Conservation (phyloP, 2,329 filamentous ascomycete genomes). For the Reticulascus tulasneorum region DNA sequence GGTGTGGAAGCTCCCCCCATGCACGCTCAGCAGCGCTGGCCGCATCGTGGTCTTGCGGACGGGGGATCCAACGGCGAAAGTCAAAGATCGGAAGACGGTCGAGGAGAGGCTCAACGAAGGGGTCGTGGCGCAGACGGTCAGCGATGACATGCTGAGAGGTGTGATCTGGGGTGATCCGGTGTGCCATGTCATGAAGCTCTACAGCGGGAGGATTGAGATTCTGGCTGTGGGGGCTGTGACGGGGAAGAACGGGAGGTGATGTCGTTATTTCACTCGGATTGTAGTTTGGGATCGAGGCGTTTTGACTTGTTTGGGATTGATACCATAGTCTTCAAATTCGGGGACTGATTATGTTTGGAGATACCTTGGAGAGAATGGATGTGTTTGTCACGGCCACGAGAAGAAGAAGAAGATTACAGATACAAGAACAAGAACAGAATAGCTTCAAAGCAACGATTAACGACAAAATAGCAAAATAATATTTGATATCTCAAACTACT, state of each 20-base stretch:
- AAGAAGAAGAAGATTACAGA: too few relatives aligned
- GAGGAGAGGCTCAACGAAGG: slow-evolving; percentile 51
- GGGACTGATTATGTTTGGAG: background rate
- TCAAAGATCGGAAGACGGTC: slow-evolving; percentile 42
- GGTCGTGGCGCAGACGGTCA: slow-evolving; percentile 64
- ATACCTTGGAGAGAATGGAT: too few relatives aligned
- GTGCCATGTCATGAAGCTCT: slow-evolving; percentile 76
- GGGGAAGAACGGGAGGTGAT: slow-evolving; percentile 21
- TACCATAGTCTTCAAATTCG: background rate
- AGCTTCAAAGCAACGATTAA: too few relatives aligned
- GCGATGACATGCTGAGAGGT: slow-evolving; percentile 62
- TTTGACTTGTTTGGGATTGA: background rate
- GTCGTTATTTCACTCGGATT: background rate
- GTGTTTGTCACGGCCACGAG: too few relatives aligned
- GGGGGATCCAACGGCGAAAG: slow-evolving; percentile 32
- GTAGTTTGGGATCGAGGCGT: background rate
- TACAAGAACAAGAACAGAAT: too few relatives aligned
- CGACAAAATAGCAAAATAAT: too few relatives aligned
- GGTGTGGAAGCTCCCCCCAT: slow-evolving; percentile 61
- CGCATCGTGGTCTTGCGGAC: slow-evolving; percentile 62
- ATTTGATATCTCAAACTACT: too few relatives aligned
- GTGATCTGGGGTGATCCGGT: slow-evolving; percentile 80
- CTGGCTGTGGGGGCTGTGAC: slow-evolving; percentile 68
- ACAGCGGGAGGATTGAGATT: slow-evolving; percentile 66
- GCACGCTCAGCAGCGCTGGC: slow-evolving; percentile 67